These are phyloP conservation scores for Aspergillus egyptiacus DNA, from an alignment of 495 filamentous ascomycete species.

Conservation along the genomic window DNA sequence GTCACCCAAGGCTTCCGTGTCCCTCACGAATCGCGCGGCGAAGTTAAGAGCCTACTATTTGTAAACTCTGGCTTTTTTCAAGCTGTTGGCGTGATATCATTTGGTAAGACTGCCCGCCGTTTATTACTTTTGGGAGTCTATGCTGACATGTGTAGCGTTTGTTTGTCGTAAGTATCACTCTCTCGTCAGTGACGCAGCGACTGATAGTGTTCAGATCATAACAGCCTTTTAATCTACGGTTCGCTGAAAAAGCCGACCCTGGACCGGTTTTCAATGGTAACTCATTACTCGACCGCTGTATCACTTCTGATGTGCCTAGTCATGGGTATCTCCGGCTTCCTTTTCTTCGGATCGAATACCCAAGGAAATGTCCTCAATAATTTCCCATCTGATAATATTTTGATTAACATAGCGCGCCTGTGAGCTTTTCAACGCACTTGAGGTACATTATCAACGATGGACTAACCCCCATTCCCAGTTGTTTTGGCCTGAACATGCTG, in stretches of 20 bases:
- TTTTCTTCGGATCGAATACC: conserved; percentile 87
- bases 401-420: conserved; percentile 92
- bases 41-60: conserved; percentile 57
- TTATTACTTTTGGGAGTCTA: neutral
- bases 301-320: conserved; percentile 83
- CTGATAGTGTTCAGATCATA: conserved; percentile 61
- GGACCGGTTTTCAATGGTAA: conserved; percentile 86
- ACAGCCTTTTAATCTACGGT: conserved; percentile 94
- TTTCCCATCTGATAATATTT: conserved; percentile 78
- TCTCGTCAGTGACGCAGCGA: neutral
- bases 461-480: conserved; percentile 35
- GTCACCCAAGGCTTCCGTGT: conserved; percentile 75
- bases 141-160: conserved; percentile 57
- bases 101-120: conserved; percentile 54
- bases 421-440: conserved; percentile 25
- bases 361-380: conserved; percentile 97
- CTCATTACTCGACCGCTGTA: conserved; percentile 83
- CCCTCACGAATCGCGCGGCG: conserved; percentile 61
- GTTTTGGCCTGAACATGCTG: conserved; percentile 97
- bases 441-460: neutral
- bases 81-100: conserved; percentile 95
- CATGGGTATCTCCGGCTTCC: conserved; percentile 84
- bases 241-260: conserved; percentile 90
- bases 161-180: conserved; percentile 61
- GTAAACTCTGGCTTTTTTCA: conserved; percentile 86